Conservation (phyloP, 352 stramenopile genomes). For the Hyaloperonospora brassicae region DNA sequence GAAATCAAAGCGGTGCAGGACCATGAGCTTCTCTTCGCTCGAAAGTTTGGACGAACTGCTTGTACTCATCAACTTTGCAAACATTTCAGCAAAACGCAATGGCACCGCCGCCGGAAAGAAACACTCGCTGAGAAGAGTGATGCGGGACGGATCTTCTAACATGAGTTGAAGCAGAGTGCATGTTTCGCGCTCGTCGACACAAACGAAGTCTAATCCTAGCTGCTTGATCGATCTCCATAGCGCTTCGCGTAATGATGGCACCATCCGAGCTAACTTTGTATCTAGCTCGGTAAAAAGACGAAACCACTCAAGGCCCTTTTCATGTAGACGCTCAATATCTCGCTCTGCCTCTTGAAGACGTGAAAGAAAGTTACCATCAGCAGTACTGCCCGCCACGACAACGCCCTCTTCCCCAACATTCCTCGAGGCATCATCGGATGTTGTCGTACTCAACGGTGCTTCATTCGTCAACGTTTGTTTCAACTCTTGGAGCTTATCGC, state of each 20-base stretch:
- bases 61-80: constrained; percentile 77
- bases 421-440: constrained; percentile 1
- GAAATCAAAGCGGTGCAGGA: constrained; percentile 76
- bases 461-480: constrained; percentile 25
- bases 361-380: constrained; percentile 4
- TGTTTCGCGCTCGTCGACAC: constrained; percentile 74
- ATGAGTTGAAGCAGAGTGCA: constrained; percentile 75
- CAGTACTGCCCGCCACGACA: not conserved
- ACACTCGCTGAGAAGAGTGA: constrained; percentile 73
- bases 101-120: constrained; percentile 70
- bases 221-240: constrained; percentile 80
- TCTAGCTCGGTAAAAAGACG: constrained; percentile 68
- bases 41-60: constrained; percentile 61
- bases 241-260: constrained; percentile 75
- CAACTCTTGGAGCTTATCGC: constrained; percentile 34
- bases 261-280: constrained; percentile 70
- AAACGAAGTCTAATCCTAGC: constrained; percentile 70
- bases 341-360: constrained; percentile 26
- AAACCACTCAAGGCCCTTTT: constrained; percentile 81
- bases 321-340: constrained; percentile 45
- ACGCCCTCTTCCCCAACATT: constrained; percentile 13
- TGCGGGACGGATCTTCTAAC: constrained; percentile 75
- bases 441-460: constrained; percentile 1
- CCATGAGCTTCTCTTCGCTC: constrained; percentile 57
- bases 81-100: constrained; percentile 80